These are phyloP conservation scores for Filosporella fistucella DNA, from an alignment of 495 filamentous ascomycete species.

Conservation along the genomic window DNA sequence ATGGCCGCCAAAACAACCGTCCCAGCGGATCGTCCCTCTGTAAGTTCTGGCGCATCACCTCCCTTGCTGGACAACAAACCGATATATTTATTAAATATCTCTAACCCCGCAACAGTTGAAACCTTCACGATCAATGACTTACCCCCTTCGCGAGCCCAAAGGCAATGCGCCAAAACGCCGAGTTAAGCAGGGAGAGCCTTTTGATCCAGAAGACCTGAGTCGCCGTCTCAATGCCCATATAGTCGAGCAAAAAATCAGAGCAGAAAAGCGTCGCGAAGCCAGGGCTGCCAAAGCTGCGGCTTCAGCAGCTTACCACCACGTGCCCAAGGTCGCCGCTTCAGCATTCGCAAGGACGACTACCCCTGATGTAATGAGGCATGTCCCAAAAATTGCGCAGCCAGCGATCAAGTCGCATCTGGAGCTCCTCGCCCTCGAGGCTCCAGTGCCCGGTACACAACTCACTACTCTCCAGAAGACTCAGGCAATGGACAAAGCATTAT, in stretches of 20 bases:
- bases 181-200: slow-evolving; percentile 33
- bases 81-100: neutral
- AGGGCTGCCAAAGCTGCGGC: slow-evolving; percentile 17
- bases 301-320: slow-evolving; percentile 25
- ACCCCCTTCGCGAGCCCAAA: slow-evolving; percentile 17
- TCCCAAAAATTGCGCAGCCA: slow-evolving; percentile 35
- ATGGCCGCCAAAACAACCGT: no score
- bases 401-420: slow-evolving; percentile 32
- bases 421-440: slow-evolving; percentile 14
- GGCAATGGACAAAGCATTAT: slow-evolving; percentile 21
- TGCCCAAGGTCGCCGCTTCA: slow-evolving; percentile 41
- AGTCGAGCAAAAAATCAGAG: slow-evolving; percentile 38
- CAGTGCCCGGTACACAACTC: neutral
- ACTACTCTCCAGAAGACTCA: slow-evolving; percentile 18
- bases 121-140: slow-evolving; percentile 21
- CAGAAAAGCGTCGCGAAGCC: slow-evolving; percentile 21
- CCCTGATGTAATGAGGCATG: slow-evolving; percentile 30
- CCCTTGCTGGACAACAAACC: neutral
- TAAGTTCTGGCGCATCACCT: slow-evolving; percentile 2
- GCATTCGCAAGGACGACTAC: slow-evolving; percentile 46
- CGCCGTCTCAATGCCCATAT: slow-evolving; percentile 34
- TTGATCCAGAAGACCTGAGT: slow-evolving; percentile 46
- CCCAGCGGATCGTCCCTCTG: no score
- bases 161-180: neutral
- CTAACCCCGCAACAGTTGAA: slow-evolving; percentile 15